Evolutionary conservation across 176 grass and related monocot species (phyloP).

Genomic region (Stipa capillata): DNA sequence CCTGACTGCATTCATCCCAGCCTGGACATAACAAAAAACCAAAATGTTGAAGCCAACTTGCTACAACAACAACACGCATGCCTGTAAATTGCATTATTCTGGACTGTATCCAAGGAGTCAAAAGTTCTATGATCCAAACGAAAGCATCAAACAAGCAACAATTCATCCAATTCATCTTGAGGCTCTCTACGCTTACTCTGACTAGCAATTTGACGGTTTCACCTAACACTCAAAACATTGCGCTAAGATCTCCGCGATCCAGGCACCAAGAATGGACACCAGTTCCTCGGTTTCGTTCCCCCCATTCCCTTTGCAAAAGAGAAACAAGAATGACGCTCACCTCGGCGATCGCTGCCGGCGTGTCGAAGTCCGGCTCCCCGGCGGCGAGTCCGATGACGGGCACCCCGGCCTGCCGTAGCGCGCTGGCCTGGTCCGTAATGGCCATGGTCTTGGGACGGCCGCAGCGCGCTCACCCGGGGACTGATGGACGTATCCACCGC

Average conservation of each 20-base stretch:
- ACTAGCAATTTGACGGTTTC: background rate
- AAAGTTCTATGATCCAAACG: background rate
- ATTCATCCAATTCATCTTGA: background rate
- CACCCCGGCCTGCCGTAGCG: conserved; percentile 68
- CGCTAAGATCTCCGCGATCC: background rate
- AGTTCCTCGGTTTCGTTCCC: background rate
- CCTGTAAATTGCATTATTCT: background rate
- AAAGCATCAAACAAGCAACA: background rate
- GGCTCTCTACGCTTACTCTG: background rate
- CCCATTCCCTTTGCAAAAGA: background rate
- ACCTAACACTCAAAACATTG: background rate
- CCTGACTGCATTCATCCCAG: conserved; percentile 46
- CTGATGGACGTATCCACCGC: conserved; percentile 56
- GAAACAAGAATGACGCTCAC: background rate
- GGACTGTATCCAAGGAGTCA: no score
- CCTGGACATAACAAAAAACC: conserved; percentile 10
- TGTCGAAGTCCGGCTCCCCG: conserved; percentile 72
- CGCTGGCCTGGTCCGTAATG: conserved; percentile 84
- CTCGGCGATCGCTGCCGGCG: conserved; percentile 44
- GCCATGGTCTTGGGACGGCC: conserved; percentile 95
- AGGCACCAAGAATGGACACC: background rate
- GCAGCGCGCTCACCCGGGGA: conserved; percentile 68
- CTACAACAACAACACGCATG: background rate
- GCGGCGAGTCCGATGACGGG: conserved; percentile 74
- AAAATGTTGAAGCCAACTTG: background rate